These are phyloP conservation scores for Annulohypoxylon maeteangense DNA, from an alignment of 495 filamentous ascomycete species.

Conservation along the genomic window DNA sequence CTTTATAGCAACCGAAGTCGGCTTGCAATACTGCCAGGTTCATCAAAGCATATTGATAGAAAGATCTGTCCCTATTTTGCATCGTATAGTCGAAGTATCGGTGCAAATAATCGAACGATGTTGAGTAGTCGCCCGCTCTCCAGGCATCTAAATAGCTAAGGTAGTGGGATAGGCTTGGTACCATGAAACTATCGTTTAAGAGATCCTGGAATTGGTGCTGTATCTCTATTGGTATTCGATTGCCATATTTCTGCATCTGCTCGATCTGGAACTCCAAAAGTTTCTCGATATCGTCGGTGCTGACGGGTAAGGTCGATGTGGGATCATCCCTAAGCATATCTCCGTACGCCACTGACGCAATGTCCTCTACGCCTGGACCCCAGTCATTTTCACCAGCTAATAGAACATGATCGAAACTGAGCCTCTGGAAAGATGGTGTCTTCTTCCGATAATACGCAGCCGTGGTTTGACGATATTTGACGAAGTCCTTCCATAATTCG, in stretches of 20 bases:
- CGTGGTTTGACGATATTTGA: slow-evolving; percentile 80
- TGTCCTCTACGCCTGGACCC: slow-evolving; percentile 57
- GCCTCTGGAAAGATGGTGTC: slow-evolving; percentile 69
- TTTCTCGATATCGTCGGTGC: slow-evolving; percentile 84
- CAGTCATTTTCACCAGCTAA: slow-evolving; percentile 58
- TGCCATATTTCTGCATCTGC: slow-evolving; percentile 78
- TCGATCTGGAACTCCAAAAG: slow-evolving; percentile 88
- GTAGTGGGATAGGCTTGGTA: slow-evolving; percentile 81
- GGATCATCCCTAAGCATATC: slow-evolving; percentile 64
- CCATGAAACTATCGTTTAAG: slow-evolving; percentile 69
- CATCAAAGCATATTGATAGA: slow-evolving; percentile 96
- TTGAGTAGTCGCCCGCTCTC: slow-evolving; percentile 89
- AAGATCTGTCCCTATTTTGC: slow-evolving; percentile 81
- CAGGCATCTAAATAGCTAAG: slow-evolving; percentile 90
- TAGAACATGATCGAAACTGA: slow-evolving; percentile 75
- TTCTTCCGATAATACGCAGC: slow-evolving; percentile 74
- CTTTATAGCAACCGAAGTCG: slow-evolving; percentile 90
- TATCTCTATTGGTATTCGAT: slow-evolving; percentile 75
- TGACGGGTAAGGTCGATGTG: slow-evolving; percentile 60
- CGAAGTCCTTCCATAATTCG: slow-evolving; percentile 81
- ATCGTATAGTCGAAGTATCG: slow-evolving; percentile 98
- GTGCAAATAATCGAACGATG: slow-evolving; percentile 90
- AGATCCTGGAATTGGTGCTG: slow-evolving; percentile 70
- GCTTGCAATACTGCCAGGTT: slow-evolving; percentile 93
- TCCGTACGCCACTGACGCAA: slow-evolving; percentile 70